Base-by-base conservation (phyloP, 2,329 filamentous ascomycete species). In the Claviceps arundinis region DNA sequence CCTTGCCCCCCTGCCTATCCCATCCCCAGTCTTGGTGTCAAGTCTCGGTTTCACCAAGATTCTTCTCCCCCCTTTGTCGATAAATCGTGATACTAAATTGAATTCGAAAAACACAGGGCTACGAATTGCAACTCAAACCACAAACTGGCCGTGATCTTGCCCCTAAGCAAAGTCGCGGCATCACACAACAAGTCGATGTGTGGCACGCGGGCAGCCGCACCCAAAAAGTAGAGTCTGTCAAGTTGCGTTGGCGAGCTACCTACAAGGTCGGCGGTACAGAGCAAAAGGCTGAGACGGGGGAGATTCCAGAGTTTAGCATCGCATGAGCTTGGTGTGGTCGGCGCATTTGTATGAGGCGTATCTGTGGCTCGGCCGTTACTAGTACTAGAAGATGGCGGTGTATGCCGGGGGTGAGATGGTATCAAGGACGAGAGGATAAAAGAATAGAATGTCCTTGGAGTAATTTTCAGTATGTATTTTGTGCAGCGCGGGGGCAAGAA, bases 181-280 rank as follows among this genome's bases (percentile, higher is more conserved):
- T 98, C 50, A 86, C 82, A 38, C 93, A 97, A 68, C 77, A 81
- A 17, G 89, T 96, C 56, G 74, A 84, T 47, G 73, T 97, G 26
- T 78, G 72, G 69, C 81, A 88, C 59, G 83, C 89, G 1, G 84
- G 89, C 1, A 81, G 89, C 60, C 71, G 70, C 56, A 75, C 58
- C 24, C 68, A 80, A 44, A 87, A 85, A 62, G 93, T 93, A 1
- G 82, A 81, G 52, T 77, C 74, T n/a, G 83, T 94, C 55, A 95
- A 94, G 71, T 80, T 98, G 70, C 76, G 93, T 56, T 98, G 90
- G 87, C 87, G 88, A 60, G 81, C 87, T 26, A 81, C 84, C 5
- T 97, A 96, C 69, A 81, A 78, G 61, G 65, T 93, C 13, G 85
- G 80, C 3, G 74, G 41, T 11, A 42, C 70, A 2, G 79, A 83